These are phyloP conservation scores for Dendryphion nanum DNA, from an alignment of 2,329 filamentous ascomycete genomes.

Conservation along the genomic window DNA sequence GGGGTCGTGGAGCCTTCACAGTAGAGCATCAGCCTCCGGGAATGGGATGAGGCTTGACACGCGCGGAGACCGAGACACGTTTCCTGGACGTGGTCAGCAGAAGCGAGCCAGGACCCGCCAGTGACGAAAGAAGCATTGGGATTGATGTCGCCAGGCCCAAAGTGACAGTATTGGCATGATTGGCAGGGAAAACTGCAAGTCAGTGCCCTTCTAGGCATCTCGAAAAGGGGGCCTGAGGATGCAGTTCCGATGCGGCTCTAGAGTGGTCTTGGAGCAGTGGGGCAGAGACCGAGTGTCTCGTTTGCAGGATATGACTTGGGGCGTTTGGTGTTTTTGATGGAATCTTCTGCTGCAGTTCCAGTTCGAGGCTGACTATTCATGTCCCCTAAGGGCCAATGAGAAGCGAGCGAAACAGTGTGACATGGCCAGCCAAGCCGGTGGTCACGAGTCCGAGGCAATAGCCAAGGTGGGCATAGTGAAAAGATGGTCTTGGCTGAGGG, in stretches of 20 bases:
- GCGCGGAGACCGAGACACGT: slow-evolving; percentile 33
- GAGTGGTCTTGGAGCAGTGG: slow-evolving; percentile 23
- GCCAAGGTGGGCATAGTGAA: slow-evolving; percentile 8
- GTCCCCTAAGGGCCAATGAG: slow-evolving; percentile 27
- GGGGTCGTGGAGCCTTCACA: slow-evolving; percentile 23
- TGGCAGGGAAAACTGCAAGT: slow-evolving; percentile 9
- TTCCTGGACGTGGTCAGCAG: slow-evolving; percentile 23
- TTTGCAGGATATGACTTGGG: slow-evolving; percentile 18
- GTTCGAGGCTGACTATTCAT: slow-evolving; percentile 26
- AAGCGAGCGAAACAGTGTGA: slow-evolving; percentile 12
- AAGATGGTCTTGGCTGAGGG: slow-evolving; percentile 18
- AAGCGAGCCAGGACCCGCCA: slow-evolving; percentile 10
- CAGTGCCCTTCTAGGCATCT: slow-evolving; percentile 5
- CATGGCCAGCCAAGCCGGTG: slow-evolving; percentile 27
- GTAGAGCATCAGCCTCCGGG: slow-evolving; percentile 27
- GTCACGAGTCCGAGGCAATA: slow-evolving; percentile 6
- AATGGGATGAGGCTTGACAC: slow-evolving; percentile 25
- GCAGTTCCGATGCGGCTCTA: slow-evolving; percentile 31
- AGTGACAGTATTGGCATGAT: slow-evolving; percentile 17
- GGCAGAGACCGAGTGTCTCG: slow-evolving; percentile 10
- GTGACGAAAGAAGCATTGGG: slow-evolving; percentile 20
- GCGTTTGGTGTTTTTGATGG: slow-evolving; percentile 18
- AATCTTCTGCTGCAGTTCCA: slow-evolving; percentile 26
- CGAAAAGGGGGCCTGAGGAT: slow-evolving; percentile 10
- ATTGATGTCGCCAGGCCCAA: slow-evolving; percentile 25